Evolutionary conservation across 306 rosid genomes (phyloP), one percentile per base, ranked within the genome.

Genomic region (Ammopiptanthus mongolicus): DNA sequence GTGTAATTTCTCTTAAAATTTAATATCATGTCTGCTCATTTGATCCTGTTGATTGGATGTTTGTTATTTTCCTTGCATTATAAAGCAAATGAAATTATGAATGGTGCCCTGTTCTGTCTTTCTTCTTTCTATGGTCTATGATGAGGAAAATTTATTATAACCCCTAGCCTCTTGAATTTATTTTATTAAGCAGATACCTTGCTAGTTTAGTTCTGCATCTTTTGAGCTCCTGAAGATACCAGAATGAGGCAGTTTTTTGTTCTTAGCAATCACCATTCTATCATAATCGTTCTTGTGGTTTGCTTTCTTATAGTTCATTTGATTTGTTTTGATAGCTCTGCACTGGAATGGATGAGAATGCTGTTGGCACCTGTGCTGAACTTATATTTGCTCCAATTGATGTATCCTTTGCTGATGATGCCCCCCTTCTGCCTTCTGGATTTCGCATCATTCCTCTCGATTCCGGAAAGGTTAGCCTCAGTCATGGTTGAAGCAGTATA

Each of bases 341-440:
- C 86, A 96, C 97, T 75, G 99, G 99, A 81, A 92, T 96, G 97
- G 99, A 96, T 67, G 99, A 96, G 87, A 92, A 84, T 76, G 98
- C 99, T 69, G 86, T 92, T 39, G 99, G 99, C 64, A 89, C 98
- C 25, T 92, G 94, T 84, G 98, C 99, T 12, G 98, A 96, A 77
- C 97, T 96, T 18, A 89, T 96, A 57, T 96, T 93, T 72, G 99
- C 99, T 81, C 99, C 99, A 31, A 95, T 95, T 60, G 99, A 95
- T 85, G 97, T 93, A 28, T 92, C 99, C 50, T 95, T 95, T 82
- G 97, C 99, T 76, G 99, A 95, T 74, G 99, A 95, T 81, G 99
- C 99, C 36, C 97, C 97, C 14, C 96, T 95, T 77, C 81, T 95
- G 36, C 99, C 99, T 55, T 96, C 99, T 58, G 99, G 99, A 55